Base-by-base conservation (phyloP, 2,329 filamentous ascomycete genomes). In the Verticillium nonalfalfae region DNA sequence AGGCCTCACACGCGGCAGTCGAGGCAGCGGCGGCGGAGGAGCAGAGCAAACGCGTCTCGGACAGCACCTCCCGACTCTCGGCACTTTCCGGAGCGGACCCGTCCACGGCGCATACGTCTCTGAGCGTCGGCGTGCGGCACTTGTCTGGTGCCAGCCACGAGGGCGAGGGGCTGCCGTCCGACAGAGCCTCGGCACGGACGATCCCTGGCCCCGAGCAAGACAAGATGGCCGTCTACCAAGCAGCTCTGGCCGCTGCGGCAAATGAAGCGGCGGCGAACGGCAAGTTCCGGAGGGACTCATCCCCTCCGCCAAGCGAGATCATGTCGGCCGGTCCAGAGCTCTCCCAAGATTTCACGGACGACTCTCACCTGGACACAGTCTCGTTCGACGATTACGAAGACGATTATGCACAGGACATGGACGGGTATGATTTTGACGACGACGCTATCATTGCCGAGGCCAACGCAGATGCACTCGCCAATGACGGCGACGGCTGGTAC, bases 371-470 rank as follows among this genome's bases (percentile, higher is more conserved):
- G 4, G 63, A 67, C 13, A 21, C 45, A 2, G 21, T 18, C 7
- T 59, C 62, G 7, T 59, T 72, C 59, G 72, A 71, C 15, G 66
- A 70, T 1, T 62, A 59, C 57, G 64, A 63, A 52, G 66, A 68
- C 57, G 58, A 74, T 31, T 68, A 73, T 56, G 78, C 85, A 57
- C 85, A 84, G 60, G 81, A 81, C 75, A 71, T 82, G 66, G 85
- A 88, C 63, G 85, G 89, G 66, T 85, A 86, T 62, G 86, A 88
- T 55, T 82, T 90, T 58, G 90, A 91, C 62, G 93, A 98, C 66
- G 93, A 97, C 68, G 87, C 88, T 36, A 95, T 98, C 68, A 96
- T 99, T 63, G 94, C 93, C 0, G 95, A 93, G 62, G 95, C 95
- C 5, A 99, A 99, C 68, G 93, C 94, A 0, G 93, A 95, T 72